Base-by-base conservation (phyloP, 768 basidiomycete genomes). In the Royoungia palumana region DNA sequence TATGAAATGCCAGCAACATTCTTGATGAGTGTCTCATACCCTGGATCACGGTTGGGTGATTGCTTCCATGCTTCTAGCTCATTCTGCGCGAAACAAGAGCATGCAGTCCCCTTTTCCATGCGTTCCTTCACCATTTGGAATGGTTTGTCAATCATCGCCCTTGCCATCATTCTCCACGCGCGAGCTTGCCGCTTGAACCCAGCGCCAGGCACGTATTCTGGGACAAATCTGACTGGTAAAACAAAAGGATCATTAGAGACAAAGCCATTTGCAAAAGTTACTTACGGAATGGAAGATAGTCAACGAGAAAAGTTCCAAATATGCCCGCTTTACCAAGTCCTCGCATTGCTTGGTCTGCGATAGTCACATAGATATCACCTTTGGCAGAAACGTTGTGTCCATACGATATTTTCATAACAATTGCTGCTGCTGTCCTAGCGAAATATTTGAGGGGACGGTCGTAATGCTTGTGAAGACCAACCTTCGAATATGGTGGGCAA, bases 1-100 rank as follows among this genome's bases (percentile, higher is more conserved):
- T 78, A 80, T 4, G 77, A 61, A 3, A 74, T 76, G 1, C 72
- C 77, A 19, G 78, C 75, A 34, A 74, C 72, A 68, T 77, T 78
- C 51, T 74, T 76, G 16, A 78, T 67, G 24, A 76, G 66, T 6
- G 74, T 72, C 49, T 78, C 77, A 13, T 73, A 63, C 25, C 70
- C 70, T 14, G 68, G 46, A 27, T 58, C 58, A 21, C 34, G 54
- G 42, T 44, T 36, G 24, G 48, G 46, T 24, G 53, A 53, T 30
- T 54, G 47, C 51, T 47, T 53, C 60, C 37, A 78, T 61, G 32
- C 70, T 61, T 49, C 67, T 54, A 47, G 72, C 34, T 74, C 72
- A 13, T 64, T 57, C n/a, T 66, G 75, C 8, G 74, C 75, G 47
- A 79, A 77, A 17, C 74, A 79, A n/a, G 73, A 52, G 20, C 62